phyloP scores from a whole-genome alignment of 2,329 filamentous ascomycete genomes.

The Epichloe brachyelytri region DNA sequence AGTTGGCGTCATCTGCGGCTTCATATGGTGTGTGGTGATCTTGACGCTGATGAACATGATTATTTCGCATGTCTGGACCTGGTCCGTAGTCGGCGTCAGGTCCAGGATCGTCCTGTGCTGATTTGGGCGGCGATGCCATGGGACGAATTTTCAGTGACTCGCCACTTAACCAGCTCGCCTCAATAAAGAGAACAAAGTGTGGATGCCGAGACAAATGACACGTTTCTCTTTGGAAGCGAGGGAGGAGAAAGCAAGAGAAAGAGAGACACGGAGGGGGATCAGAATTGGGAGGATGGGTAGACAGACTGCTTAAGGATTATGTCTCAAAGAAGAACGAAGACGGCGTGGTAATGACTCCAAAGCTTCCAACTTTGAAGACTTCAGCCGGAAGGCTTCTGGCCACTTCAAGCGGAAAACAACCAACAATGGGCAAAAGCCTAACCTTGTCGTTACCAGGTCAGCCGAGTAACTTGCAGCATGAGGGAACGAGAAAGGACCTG shows the following conservation, averaged over 20 bases:
- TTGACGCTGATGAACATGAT: not conserved
- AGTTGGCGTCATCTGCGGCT: not conserved
- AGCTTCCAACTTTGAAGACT: not conserved
- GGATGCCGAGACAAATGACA: not conserved
- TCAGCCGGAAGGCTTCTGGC: not conserved
- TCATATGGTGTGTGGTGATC: not conserved
- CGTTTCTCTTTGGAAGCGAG: not conserved
- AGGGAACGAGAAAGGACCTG: not conserved
- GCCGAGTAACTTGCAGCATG: not conserved
- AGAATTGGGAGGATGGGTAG: not conserved
- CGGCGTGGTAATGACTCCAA: not conserved
- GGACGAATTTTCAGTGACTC: not conserved
- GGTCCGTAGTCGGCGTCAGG: not conserved
- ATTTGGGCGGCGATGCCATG: constrained; percentile 5
- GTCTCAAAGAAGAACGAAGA: not conserved
- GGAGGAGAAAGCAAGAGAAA: not conserved
- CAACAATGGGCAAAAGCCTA: not conserved
- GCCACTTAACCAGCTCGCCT: not conserved
- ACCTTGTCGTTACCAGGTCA: not conserved
- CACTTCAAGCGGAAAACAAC: not conserved
- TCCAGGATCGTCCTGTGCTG: constrained; percentile 1
- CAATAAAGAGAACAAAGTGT: not conserved
- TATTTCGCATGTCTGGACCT: not conserved
- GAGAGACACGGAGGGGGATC: not conserved
- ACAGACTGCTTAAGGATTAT: not conserved